Evolutionary conservation across 306 rosid genomes (phyloP).

Genomic region (Cucumis melo): DNA sequence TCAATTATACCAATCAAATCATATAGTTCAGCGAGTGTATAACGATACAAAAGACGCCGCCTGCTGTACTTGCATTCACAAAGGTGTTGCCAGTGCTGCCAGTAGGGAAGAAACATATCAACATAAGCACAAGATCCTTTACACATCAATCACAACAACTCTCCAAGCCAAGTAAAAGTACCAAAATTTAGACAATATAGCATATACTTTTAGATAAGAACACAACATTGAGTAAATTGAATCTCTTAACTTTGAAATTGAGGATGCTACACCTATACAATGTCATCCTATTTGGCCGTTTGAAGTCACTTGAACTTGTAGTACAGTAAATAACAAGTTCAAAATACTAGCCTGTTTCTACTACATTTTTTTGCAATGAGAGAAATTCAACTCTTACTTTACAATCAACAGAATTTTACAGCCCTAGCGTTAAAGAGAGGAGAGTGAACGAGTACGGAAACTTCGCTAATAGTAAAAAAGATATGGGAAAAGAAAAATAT

Average conservation of each 20-base stretch:
- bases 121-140: not conserved
- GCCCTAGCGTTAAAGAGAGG: not conserved
- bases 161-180: not conserved
- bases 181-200: not conserved
- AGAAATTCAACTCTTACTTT: not conserved
- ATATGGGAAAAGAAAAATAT: not conserved
- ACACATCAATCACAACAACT: not conserved
- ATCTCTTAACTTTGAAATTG: not conserved
- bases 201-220: not conserved
- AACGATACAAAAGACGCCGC: conserved; percentile 67
- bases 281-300: not conserved
- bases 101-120: conserved; percentile 7
- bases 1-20: conserved; percentile 52
- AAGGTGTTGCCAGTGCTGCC: conserved; percentile 87
- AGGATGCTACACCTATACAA: not conserved
- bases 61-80: conserved; percentile 79
- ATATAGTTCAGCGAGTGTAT: conserved; percentile 69
- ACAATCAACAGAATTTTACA: not conserved
- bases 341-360: not conserved
- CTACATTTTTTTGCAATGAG: not conserved
- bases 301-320: not conserved
- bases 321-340: conserved; percentile 2
- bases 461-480: not conserved
- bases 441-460: not conserved
- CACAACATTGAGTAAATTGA: not conserved